Evolutionary conservation across 2,329 filamentous ascomycete genomes (phyloP).

Genomic region (Fusarium pilosicola): DNA sequence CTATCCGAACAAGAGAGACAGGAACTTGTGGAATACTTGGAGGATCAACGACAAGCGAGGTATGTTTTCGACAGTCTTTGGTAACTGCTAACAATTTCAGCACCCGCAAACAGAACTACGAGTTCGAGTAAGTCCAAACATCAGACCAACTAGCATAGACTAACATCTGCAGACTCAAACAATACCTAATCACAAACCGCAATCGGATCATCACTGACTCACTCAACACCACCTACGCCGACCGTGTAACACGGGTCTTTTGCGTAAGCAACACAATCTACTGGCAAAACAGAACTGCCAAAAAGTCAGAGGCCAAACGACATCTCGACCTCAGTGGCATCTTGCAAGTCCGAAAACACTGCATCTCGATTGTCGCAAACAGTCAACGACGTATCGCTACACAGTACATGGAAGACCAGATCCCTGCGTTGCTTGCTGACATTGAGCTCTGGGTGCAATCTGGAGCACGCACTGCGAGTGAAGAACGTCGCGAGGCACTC

Average conservation of each 20-base stretch:
- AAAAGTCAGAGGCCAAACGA: constrained; percentile 31
- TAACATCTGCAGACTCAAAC: constrained; percentile 41
- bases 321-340: constrained; percentile 56
- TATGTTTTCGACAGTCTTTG: neutral
- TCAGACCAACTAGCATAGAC: neutral
- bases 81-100: constrained; percentile 8
- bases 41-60: neutral
- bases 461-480: constrained; percentile 50
- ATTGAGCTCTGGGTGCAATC: constrained; percentile 57
- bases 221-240: constrained; percentile 46
- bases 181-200: constrained; percentile 51
- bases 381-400: constrained; percentile 51
- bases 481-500: constrained; percentile 50
- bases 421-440: constrained; percentile 54
- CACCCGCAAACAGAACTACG: constrained; percentile 9
- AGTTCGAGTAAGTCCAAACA: constrained; percentile 41
- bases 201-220: constrained; percentile 48
- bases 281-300: constrained; percentile 48
- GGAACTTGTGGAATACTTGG: neutral
- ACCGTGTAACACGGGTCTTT: constrained; percentile 48
- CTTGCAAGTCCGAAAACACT: constrained; percentile 53
- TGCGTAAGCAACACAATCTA: constrained; percentile 58
- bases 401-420: constrained; percentile 53
- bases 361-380: constrained; percentile 56
- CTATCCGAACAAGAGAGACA: constrained; percentile 18